These are phyloP conservation scores for Plasmodium inui DNA, from an alignment of 169 alveolate genomes.

Conservation along the genomic window DNA sequence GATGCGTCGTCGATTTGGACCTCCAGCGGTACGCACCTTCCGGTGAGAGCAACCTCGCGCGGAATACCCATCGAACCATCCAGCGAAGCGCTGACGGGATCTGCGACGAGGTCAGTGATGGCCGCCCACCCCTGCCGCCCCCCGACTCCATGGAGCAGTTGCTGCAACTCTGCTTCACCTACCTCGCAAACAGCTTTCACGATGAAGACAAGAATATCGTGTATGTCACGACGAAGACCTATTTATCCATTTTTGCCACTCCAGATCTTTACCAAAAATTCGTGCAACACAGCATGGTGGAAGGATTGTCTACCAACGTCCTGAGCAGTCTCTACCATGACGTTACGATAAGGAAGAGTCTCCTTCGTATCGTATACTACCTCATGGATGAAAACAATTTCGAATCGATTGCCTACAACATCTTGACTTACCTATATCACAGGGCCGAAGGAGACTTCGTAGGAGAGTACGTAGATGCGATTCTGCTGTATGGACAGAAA, in stretches of 20 bases:
- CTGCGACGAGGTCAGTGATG: background rate
- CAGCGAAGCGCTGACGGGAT: background rate
- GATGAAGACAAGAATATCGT: slow-evolving; percentile 47
- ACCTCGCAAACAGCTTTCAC: slow-evolving; percentile 8
- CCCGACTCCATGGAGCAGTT: background rate
- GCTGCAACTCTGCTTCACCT: slow-evolving; percentile 17
- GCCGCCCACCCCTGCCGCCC: background rate
- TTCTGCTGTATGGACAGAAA: slow-evolving; percentile 21
- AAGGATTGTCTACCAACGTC: background rate
- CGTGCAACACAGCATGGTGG: background rate
- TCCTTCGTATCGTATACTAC: slow-evolving; percentile 20
- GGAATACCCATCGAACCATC: background rate
- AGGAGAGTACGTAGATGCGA: slow-evolving; percentile 42
- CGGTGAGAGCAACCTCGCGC: background rate
- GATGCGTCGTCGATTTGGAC: background rate
- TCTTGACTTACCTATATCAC: background rate
- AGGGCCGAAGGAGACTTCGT: background rate
- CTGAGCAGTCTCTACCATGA: slow-evolving; percentile 24
- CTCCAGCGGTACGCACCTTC: background rate
- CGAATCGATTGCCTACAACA: slow-evolving; percentile 2
- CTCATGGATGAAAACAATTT: slow-evolving; percentile 35
- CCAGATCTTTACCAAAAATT: slow-evolving; percentile 7
- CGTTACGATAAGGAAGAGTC: slow-evolving; percentile 24
- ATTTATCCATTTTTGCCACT: background rate
- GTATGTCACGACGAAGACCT: slow-evolving; percentile 13